Percentiles rank a stretch among this genome's conserved stretches.
These are phyloP conservation scores for Tylopilus vinaceipallidus DNA, from an alignment of 768 basidiomycete species.

Conservation along the genomic window DNA sequence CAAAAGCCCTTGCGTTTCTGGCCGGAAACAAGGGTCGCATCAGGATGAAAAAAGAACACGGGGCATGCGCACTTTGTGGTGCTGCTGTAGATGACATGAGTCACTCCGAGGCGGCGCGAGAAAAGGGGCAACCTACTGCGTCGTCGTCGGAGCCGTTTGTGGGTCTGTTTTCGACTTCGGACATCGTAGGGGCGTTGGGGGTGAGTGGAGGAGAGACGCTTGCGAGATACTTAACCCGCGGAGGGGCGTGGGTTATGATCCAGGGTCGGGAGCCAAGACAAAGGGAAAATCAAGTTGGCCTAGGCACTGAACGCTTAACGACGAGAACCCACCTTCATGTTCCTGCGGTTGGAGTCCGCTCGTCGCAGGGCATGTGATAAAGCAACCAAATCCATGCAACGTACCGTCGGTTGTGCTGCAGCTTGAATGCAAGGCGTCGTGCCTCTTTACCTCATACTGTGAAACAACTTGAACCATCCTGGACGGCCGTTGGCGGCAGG, in stretches of 20 bases:
- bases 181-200: not conserved
- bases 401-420: too few species aligned
- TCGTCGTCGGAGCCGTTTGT: not conserved
- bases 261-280: not conserved
- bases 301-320: not conserved
- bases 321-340: not conserved
- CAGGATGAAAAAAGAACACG: not conserved
- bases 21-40: not conserved
- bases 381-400: too few species aligned
- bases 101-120: not conserved
- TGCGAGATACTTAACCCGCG: slow-evolving; percentile 5
- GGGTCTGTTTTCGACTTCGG: not conserved
- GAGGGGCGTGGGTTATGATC: slow-evolving; percentile 1
- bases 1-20: slow-evolving; percentile 21
- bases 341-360: not conserved
- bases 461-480: too few species aligned
- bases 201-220: not conserved
- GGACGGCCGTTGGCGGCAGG: too few species aligned
- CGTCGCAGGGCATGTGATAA: too few species aligned
- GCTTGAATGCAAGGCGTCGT: too few species aligned
- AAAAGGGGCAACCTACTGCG: slow-evolving; percentile 1
- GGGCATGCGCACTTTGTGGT: slow-evolving; percentile 5
- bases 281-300: not conserved
- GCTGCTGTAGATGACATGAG: not conserved
- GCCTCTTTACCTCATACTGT: too few species aligned